Conservation (phyloP, 768 basidiomycete genomes). For the Russula olivacea region DNA sequence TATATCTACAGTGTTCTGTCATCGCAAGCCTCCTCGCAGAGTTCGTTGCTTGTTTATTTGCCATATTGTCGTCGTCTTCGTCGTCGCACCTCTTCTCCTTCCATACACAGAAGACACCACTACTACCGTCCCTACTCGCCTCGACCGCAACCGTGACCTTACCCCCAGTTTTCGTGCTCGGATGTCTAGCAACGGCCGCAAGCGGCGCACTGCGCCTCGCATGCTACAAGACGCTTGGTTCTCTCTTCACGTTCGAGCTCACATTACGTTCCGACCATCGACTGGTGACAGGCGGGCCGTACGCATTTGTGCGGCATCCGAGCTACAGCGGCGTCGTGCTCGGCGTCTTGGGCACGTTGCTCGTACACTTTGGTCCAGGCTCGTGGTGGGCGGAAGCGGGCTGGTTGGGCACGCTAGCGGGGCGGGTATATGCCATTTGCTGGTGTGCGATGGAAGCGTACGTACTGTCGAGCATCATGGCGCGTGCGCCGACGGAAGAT, state of each 20-base stretch:
- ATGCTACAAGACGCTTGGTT: constrained; percentile 23
- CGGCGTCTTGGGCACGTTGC: constrained; percentile 20
- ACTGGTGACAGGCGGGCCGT: constrained; percentile 27
- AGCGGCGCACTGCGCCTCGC: constrained; percentile 15
- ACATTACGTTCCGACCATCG: constrained; percentile 23
- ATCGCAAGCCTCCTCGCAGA: constrained; percentile 13
- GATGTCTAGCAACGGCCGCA: constrained; percentile 8
- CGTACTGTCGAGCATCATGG: constrained; percentile 19
- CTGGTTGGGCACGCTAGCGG: constrained; percentile 1
- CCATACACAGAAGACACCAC: not conserved
- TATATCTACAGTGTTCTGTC: constrained; percentile 10
- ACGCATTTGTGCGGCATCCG: constrained; percentile 27
- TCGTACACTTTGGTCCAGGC: constrained; percentile 23
- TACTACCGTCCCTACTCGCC: not conserved
- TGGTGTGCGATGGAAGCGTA: constrained; percentile 20
- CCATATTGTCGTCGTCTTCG: not conserved
- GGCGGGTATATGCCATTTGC: constrained; percentile 10
- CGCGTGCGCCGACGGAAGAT: constrained; percentile 18
- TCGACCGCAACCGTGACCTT: not conserved
- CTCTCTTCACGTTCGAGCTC: constrained; percentile 25
- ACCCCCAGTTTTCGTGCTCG: constrained; percentile 14
- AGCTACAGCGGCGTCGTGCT: constrained; percentile 25
- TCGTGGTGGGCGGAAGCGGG: constrained; percentile 22
- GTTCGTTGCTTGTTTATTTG: constrained; percentile 4
- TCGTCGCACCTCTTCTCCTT: not conserved